phyloP scores from a whole-genome alignment of 192 early-diverging fungal species.

The Coemansia sp. region DNA sequence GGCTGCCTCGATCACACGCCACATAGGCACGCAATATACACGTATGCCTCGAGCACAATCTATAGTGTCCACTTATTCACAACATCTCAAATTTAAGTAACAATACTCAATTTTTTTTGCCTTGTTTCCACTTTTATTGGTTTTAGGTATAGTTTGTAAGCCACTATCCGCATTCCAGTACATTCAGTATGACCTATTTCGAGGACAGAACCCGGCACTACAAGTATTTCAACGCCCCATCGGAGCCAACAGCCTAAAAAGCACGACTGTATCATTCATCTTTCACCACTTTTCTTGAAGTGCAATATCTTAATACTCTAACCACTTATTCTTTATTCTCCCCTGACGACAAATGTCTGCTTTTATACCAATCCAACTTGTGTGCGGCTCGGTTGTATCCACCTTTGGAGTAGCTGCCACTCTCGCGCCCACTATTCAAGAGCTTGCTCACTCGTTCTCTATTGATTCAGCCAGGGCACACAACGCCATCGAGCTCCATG shows the following conservation, averaged over 20 bases:
- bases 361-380: not conserved
- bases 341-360: constrained; percentile 1
- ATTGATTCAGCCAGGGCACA: no score
- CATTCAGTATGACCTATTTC: no score
- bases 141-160: no score
- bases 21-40: not conserved
- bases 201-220: no score
- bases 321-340: constrained; percentile 11
- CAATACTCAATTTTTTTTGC: not conserved
- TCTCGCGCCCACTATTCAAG: not conserved
- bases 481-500: no score
- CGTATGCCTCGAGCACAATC: not conserved
- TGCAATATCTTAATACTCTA: not conserved
- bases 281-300: not conserved
- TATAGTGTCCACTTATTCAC: no score
- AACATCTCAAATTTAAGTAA: not conserved
- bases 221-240: not conserved
- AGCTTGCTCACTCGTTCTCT: not conserved
- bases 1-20: not conserved
- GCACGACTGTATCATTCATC: no score
- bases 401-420: not conserved
- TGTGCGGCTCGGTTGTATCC: not conserved
- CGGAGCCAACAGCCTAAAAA: not conserved
- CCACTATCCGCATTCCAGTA: no score
- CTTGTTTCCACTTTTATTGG: not conserved